A percentile compares a stretch with the other conserved stretches of the same genome.
phyloP scores from a whole-genome alignment of 2,329 filamentous ascomycete species.

The Verticillium nonalfalfae region DNA sequence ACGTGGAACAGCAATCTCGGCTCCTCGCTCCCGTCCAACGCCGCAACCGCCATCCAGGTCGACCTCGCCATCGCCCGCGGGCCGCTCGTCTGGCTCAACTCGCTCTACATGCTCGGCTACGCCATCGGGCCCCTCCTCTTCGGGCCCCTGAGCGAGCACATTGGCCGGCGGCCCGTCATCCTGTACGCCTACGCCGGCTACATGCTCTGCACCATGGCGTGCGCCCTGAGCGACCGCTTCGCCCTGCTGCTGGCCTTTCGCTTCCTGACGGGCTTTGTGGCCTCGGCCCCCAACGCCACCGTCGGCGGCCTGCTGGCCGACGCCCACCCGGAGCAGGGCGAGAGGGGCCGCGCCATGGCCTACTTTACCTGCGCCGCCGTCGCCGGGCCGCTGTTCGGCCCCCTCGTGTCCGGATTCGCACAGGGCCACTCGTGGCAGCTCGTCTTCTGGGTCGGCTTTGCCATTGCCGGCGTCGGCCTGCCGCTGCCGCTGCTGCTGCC shows the following conservation, averaged over 20 bases:
- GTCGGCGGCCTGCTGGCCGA: slow-evolving; percentile 61
- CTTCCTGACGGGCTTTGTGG: slow-evolving; percentile 45
- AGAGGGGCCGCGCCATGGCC: slow-evolving; percentile 54
- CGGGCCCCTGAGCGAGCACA: slow-evolving; percentile 61
- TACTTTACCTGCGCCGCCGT: slow-evolving; percentile 61
- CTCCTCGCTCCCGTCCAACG: slow-evolving; percentile 58
- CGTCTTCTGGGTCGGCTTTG: slow-evolving; percentile 66
- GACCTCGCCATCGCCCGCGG: slow-evolving; percentile 48
- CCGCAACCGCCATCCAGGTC: slow-evolving; percentile 47
- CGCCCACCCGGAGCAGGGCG: slow-evolving; percentile 49
- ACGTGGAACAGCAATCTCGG: slow-evolving; percentile 65
- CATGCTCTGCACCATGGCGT: slow-evolving; percentile 46
- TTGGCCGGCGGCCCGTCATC: slow-evolving; percentile 45
- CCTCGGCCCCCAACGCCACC: slow-evolving; percentile 54
- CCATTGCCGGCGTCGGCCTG: slow-evolving; percentile 58
- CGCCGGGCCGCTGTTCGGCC: slow-evolving; percentile 59
- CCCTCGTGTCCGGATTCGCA: slow-evolving; percentile 58
- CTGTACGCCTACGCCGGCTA: slow-evolving; percentile 41
- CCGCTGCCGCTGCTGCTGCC: slow-evolving; percentile 57
- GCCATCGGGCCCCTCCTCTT: slow-evolving; percentile 55
- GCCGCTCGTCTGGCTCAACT: slow-evolving; percentile 50
- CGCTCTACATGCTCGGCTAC: slow-evolving; percentile 58
- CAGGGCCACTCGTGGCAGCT: slow-evolving; percentile 59
- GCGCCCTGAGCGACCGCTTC: slow-evolving; percentile 47
- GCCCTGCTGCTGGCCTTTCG: slow-evolving; percentile 47